Conservation (phyloP, 352 stramenopile genomes). For the Phytophthora pinifolia region DNA sequence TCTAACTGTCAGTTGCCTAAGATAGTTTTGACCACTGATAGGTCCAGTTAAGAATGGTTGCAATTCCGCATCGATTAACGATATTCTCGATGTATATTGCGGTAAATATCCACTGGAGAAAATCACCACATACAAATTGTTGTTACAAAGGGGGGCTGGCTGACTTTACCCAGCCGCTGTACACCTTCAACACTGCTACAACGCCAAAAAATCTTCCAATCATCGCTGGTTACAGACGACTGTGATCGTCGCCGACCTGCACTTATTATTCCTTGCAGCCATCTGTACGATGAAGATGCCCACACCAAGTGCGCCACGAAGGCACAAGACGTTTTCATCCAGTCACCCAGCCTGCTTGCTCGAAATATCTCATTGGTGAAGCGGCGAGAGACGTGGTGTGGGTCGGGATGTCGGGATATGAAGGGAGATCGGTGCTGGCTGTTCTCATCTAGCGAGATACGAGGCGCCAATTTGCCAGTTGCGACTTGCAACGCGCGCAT, state of each 20-base stretch:
- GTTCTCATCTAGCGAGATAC: slow-evolving; percentile 15
- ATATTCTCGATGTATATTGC: no score
- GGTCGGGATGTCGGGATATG: slow-evolving; percentile 1
- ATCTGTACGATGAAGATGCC: slow-evolving; percentile 10
- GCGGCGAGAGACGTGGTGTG: slow-evolving; percentile 13
- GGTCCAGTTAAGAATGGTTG: no score
- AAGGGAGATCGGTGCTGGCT: slow-evolving; percentile 13
- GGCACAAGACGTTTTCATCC: neutral
- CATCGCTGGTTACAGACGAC: neutral
- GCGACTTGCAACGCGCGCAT: slow-evolving; percentile 5
- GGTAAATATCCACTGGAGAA: no score
- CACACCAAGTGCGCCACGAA: slow-evolving; percentile 17
- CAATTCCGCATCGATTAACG: no score
- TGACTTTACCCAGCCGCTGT: no score
- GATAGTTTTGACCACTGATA: no score
- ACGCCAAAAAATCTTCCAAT: slow-evolving; percentile 16
- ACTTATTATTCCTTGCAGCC: slow-evolving; percentile 4
- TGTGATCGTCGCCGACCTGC: slow-evolving; percentile 4
- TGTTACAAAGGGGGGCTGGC: no score
- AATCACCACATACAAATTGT: no score
- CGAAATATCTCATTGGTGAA: slow-evolving; percentile 15
- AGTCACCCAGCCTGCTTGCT: slow-evolving; percentile 14
- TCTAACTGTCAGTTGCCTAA: no score
- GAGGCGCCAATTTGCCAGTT: slow-evolving; percentile 4
- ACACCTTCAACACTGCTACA: slow-evolving; percentile 2